Conservation (phyloP, 1,139 yeast genomes). For the Geotrichum phurueaensis region DNA sequence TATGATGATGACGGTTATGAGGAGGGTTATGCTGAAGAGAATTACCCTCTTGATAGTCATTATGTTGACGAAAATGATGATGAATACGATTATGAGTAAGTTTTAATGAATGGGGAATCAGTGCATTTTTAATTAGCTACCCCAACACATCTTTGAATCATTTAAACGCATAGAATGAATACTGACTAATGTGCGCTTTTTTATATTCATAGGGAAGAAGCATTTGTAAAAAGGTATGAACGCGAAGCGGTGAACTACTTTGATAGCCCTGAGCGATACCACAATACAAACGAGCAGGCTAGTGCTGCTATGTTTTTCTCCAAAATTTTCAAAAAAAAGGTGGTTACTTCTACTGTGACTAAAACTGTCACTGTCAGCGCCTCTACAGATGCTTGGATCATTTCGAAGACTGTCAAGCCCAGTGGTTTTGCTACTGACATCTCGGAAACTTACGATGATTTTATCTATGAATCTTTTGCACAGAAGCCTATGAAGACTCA, state of each 20-base stretch:
- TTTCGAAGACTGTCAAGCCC: background rate
- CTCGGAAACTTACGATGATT: background rate
- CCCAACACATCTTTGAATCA: background rate
- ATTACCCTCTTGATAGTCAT: conserved; percentile 7
- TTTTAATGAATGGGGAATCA: background rate
- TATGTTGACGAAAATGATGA: conserved; percentile 5
- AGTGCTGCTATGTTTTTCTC: conserved; percentile 10
- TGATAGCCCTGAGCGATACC: conserved; percentile 16
- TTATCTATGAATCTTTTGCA: background rate
- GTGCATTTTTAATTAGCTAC: too few relatives aligned
- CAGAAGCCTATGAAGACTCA: background rate
- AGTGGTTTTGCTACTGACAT: background rate
- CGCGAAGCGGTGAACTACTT: conserved; percentile 9
- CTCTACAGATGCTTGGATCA: background rate
- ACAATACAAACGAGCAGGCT: conserved; percentile 2
- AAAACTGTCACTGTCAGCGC: conserved; percentile 5
- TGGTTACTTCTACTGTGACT: background rate
- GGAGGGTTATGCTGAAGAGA: conserved; percentile 11
- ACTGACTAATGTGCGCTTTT: conserved; percentile 8
- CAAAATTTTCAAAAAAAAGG: conserved; percentile 6
- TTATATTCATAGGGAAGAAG: conserved; percentile 2
- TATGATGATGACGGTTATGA: conserved; percentile 4
- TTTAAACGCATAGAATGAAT: background rate
- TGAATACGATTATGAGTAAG: conserved; percentile 10
- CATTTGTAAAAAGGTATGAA: conserved; percentile 6